A percentile compares a stretch with the other conserved stretches of the same genome.
Evolutionary conservation across 2,329 filamentous ascomycete genomes (phyloP).

Genomic region (Lachnellula subtilissima): DNA sequence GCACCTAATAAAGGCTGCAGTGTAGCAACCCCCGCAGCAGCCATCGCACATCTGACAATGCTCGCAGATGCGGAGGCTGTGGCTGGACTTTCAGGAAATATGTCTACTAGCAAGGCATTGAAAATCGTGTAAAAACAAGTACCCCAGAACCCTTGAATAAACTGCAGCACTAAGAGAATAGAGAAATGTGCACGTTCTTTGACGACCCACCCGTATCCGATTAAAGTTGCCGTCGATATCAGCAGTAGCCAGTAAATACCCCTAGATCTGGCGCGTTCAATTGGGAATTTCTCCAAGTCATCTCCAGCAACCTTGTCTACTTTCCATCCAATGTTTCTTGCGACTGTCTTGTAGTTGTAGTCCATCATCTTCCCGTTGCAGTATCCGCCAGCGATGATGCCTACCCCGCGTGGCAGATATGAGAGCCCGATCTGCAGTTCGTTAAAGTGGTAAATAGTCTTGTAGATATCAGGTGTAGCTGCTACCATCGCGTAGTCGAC

Average conservation of each 20-base stretch:
- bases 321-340: constrained; percentile 37
- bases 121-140: constrained; percentile 56
- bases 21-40: constrained; percentile 50
- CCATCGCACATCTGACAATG: constrained; percentile 52
- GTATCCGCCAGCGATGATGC: neutral
- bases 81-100: constrained; percentile 52
- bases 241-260: constrained; percentile 11
- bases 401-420: constrained; percentile 12
- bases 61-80: constrained; percentile 59
- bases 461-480: constrained; percentile 41
- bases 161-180: constrained; percentile 48
- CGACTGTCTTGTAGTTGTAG: constrained; percentile 48
- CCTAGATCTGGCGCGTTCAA: constrained; percentile 26
- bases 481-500: constrained; percentile 43
- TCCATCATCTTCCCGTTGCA: constrained; percentile 44
- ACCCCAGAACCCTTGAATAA: constrained; percentile 51
- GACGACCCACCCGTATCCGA: constrained; percentile 28
- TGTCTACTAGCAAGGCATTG: constrained; percentile 52
- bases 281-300: constrained; percentile 38
- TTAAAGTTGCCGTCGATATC: constrained; percentile 11
- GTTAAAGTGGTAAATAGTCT: constrained; percentile 40
- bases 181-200: constrained; percentile 34
- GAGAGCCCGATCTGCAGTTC: constrained; percentile 18
- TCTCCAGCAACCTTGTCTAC: constrained; percentile 42
- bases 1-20: constrained; percentile 51